phyloP scores from a whole-genome alignment of 352 stramenopile genomes.

The Blastocystis sp. region DNA sequence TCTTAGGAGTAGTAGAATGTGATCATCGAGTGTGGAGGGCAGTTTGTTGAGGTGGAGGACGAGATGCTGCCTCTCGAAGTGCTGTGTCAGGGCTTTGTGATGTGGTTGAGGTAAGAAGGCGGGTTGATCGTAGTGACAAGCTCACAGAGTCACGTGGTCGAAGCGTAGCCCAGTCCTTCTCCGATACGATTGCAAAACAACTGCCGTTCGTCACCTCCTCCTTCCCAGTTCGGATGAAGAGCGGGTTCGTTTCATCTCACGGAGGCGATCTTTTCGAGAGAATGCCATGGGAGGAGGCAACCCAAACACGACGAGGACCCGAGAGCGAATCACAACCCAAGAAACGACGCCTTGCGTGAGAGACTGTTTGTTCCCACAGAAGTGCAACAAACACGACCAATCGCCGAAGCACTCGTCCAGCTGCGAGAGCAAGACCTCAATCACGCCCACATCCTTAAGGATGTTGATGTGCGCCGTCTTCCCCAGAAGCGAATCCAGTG shows the following conservation, averaged over 20 bases:
- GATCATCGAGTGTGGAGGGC: not conserved
- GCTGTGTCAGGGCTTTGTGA: not conserved
- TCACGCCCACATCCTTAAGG: conserved; percentile 37
- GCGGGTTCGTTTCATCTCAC: not conserved
- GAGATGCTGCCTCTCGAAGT: not conserved
- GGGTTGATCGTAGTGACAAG: no score
- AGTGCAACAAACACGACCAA: not conserved
- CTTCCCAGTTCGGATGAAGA: not conserved
- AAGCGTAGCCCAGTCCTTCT: not conserved
- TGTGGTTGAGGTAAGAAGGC: not conserved
- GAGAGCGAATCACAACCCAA: no score
- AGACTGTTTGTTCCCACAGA: no score
- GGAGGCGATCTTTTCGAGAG: not conserved
- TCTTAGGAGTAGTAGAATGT: not conserved
- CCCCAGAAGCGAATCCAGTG: conserved; percentile 51
- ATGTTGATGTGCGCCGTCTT: conserved; percentile 66
- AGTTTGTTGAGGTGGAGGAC: not conserved
- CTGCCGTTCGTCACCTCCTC: not conserved
- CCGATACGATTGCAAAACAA: not conserved
- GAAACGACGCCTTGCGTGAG: no score
- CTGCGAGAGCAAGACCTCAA: conserved; percentile 49
- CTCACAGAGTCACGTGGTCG: no score
- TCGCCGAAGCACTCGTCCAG: conserved; percentile 23
- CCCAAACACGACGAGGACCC: no score
- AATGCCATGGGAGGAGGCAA: no score